A percentile compares a stretch with the other conserved stretches of the same genome.
Evolutionary conservation across 208 protist species (phyloP).

Genomic region (Naegleria fowleri): DNA sequence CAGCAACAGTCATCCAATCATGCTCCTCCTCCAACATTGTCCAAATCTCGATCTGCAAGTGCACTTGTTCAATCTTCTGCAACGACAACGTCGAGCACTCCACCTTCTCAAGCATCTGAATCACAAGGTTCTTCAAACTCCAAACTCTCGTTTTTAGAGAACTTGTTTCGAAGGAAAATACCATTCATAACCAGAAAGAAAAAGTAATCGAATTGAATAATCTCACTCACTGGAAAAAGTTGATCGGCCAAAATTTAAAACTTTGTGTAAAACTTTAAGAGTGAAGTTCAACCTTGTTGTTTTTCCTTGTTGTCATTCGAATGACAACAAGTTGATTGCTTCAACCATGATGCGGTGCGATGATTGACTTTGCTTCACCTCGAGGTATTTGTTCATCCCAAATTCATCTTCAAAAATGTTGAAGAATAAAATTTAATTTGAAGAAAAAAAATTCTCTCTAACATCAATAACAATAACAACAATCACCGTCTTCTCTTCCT

Average conservation of each 20-base stretch:
- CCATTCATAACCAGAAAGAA: not conserved
- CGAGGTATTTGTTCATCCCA: no score
- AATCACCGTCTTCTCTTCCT: not conserved
- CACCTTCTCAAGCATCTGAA: not conserved
- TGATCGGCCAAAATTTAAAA: no score
- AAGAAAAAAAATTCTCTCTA: not conserved
- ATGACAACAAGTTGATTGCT: no score
- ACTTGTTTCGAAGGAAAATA: constrained; percentile 4
- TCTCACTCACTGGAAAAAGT: no score
- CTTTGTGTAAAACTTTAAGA: no score
- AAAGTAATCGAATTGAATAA: no score
- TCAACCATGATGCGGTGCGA: no score
- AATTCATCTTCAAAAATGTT: not conserved
- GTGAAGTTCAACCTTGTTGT: no score
- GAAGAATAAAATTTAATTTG: not conserved
- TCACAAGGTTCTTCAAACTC: not conserved
- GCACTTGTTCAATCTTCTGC: not conserved
- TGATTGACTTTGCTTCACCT: no score
- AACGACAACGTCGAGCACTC: not conserved
- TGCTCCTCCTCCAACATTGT: not conserved
- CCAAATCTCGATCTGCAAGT: not conserved
- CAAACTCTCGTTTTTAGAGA: not conserved
- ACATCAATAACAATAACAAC: not conserved
- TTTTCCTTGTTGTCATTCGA: no score
- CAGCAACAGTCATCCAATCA: not conserved